phyloP scores from a whole-genome alignment of 2,329 filamentous ascomycete genomes.

The Lasiodiplodia theobromae region DNA sequence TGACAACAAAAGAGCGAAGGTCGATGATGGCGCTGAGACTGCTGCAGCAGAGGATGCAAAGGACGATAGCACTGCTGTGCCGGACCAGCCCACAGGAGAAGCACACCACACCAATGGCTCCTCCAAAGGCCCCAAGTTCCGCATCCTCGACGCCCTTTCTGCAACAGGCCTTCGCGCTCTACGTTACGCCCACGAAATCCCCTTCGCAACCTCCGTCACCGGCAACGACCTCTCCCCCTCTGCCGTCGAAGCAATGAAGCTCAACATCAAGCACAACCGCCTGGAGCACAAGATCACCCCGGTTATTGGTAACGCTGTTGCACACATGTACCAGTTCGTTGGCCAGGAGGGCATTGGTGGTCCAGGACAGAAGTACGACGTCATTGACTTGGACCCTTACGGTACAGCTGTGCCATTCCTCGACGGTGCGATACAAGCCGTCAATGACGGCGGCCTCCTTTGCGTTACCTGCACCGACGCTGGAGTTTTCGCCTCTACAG shows the following conservation, averaged over 20 bases:
- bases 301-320: constrained; percentile 81
- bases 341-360: constrained; percentile 53
- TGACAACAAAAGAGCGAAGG: constrained; percentile 37
- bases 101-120: constrained; percentile 37
- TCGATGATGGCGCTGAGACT: constrained; percentile 31
- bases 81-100: neutral
- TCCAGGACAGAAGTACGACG: constrained; percentile 73
- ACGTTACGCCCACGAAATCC: constrained; percentile 89
- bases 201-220: constrained; percentile 80
- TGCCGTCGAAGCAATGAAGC: constrained; percentile 79
- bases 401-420: constrained; percentile 92
- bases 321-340: constrained; percentile 84
- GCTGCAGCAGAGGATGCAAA: constrained; percentile 30
- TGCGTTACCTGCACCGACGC: constrained; percentile 98
- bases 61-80: constrained; percentile 32
- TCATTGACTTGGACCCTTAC: constrained; percentile 96
- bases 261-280: constrained; percentile 85
- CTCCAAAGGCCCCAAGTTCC: constrained; percentile 58
- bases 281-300: constrained; percentile 74
- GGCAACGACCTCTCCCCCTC: constrained; percentile 86
- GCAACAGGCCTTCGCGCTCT: constrained; percentile 91
- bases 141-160: constrained; percentile 93
- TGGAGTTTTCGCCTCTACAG: constrained; percentile 90
- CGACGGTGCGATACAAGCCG: constrained; percentile 85
- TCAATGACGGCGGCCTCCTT: constrained; percentile 86